phyloP scores from a whole-genome alignment of 345 rosid species.

The Pistacia vera region DNA sequence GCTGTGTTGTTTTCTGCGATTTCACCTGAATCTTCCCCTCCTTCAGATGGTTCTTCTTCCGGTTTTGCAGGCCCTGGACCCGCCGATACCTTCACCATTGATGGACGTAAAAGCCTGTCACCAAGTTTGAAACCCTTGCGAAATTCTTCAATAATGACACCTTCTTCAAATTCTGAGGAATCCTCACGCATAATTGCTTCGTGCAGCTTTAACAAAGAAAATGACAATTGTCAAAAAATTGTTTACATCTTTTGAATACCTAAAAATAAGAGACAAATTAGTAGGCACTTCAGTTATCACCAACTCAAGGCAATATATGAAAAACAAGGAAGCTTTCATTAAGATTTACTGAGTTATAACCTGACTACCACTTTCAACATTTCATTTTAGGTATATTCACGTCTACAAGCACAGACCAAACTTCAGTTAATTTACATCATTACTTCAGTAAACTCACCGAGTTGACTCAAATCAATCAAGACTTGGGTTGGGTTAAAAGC shows the following conservation, averaged over 20 bases:
- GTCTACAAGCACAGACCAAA: conserved; percentile 1
- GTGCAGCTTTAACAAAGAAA: conserved; percentile 58
- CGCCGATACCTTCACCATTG: conserved; percentile 99
- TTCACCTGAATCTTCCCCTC: conserved; percentile 23
- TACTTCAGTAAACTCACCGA: conserved; percentile 39
- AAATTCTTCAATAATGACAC: conserved; percentile 75
- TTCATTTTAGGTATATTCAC: neutral
- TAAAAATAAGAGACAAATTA: neutral
- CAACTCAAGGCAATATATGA: neutral
- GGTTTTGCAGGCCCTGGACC: conserved; percentile 86
- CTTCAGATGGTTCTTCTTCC: conserved; percentile 42
- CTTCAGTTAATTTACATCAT: conserved; percentile 6
- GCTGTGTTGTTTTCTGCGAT: conserved; percentile 18
- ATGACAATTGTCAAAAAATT: conserved; percentile 18
- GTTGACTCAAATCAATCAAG: conserved; percentile 60
- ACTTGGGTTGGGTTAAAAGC: conserved; percentile 43
- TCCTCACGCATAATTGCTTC: conserved; percentile 98
- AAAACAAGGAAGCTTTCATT: neutral
- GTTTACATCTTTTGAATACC: neutral
- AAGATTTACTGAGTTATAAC: neutral
- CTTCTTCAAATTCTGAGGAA: conserved; percentile 78
- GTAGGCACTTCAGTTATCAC: neutral
- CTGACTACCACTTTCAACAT: neutral
- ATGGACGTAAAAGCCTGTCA: conserved; percentile 82
- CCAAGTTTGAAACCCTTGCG: conserved; percentile 88